These are phyloP conservation scores for Silene uniflora DNA, from an alignment of 148 eudicot species.

Conservation along the genomic window DNA sequence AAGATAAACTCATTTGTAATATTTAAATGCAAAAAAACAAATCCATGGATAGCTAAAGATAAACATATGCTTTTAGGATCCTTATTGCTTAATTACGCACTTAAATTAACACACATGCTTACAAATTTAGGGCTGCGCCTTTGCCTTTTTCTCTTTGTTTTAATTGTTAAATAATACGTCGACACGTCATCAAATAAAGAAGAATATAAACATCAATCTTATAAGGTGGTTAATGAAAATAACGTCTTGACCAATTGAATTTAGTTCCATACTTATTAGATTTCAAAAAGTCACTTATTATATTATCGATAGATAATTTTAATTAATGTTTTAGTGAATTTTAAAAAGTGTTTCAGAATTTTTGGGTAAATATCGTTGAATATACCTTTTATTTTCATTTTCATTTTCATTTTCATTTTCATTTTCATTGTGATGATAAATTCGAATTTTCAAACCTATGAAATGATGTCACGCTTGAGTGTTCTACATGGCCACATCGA, in stretches of 20 bases:
- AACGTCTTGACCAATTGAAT: slow-evolving; percentile 23
- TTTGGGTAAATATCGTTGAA: background rate
- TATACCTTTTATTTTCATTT: too few relatives aligned
- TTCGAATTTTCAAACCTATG: too few relatives aligned
- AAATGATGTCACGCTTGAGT: too few relatives aligned
- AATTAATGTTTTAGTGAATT: too few relatives aligned
- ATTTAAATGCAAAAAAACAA: slow-evolving; percentile 19
- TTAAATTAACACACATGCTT: slow-evolving; percentile 22
- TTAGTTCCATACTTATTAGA: background rate
- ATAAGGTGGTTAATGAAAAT: slow-evolving; percentile 17
- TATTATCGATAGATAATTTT: background rate
- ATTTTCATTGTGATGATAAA: too few relatives aligned
- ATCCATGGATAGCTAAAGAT: slow-evolving; percentile 30
- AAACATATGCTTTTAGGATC: slow-evolving; percentile 30
- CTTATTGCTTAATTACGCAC: slow-evolving; percentile 17
- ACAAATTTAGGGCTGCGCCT: slow-evolving; percentile 31
- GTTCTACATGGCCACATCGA: too few relatives aligned
- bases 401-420: too few relatives aligned
- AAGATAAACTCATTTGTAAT: background rate
- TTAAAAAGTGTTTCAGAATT: background rate
- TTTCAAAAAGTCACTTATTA: slow-evolving; percentile 11
- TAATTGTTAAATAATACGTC: slow-evolving; percentile 8
- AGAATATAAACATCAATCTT: background rate
- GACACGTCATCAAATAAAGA: slow-evolving; percentile 23
- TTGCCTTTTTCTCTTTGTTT: background rate